These are phyloP conservation scores for Pleurotus ostreatus DNA, from an alignment of 768 basidiomycete genomes.

Conservation along the genomic window DNA sequence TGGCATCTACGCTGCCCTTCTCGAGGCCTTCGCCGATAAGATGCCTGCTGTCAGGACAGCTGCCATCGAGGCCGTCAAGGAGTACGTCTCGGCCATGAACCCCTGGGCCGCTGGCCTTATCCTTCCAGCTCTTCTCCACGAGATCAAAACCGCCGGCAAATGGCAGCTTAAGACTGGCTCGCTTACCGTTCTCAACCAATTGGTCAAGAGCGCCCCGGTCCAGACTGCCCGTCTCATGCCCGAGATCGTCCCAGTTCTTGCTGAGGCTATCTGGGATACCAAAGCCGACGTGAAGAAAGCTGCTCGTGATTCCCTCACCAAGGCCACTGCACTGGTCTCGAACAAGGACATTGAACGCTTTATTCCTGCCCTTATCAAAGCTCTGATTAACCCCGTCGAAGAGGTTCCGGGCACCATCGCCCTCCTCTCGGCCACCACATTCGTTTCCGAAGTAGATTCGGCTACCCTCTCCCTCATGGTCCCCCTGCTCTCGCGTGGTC, in stretches of 20 bases:
- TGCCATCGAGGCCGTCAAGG: conserved; percentile 78
- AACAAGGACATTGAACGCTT: conserved; percentile 99
- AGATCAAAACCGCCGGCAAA: conserved; percentile 94
- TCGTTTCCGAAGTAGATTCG: conserved; percentile 99
- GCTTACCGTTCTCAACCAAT: conserved; percentile 78
- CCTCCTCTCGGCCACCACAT: conserved; percentile 96
- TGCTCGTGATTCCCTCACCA: conserved; percentile 90
- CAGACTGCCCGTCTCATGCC: conserved; percentile 90
- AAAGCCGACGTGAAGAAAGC: conserved; percentile 99
- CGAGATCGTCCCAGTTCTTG: conserved; percentile 89
- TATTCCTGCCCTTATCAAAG: conserved; percentile 96
- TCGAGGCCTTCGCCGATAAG: conserved; percentile 95
- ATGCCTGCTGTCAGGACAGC: conserved; percentile 82
- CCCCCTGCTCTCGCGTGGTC: conserved; percentile 90
- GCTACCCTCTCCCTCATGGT: conserved; percentile 97
- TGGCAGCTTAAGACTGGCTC: conserved; percentile 96
- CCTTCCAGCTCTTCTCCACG: conserved; percentile 84
- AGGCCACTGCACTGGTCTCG: conserved; percentile 89
- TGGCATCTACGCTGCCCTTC: conserved; percentile 79
- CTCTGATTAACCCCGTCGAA: conserved; percentile 98
- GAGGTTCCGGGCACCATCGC: conserved; percentile 95
- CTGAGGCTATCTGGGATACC: conserved; percentile 98
- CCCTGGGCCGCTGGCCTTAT: conserved; percentile 83
- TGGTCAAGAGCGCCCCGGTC: conserved; percentile 75
- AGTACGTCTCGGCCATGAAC: conserved; percentile 75